A percentile compares a stretch with the other conserved stretches of the same genome.
Evolutionary conservation across 768 basidiomycete genomes (phyloP).

Genomic region (Pleurotus djamor): DNA sequence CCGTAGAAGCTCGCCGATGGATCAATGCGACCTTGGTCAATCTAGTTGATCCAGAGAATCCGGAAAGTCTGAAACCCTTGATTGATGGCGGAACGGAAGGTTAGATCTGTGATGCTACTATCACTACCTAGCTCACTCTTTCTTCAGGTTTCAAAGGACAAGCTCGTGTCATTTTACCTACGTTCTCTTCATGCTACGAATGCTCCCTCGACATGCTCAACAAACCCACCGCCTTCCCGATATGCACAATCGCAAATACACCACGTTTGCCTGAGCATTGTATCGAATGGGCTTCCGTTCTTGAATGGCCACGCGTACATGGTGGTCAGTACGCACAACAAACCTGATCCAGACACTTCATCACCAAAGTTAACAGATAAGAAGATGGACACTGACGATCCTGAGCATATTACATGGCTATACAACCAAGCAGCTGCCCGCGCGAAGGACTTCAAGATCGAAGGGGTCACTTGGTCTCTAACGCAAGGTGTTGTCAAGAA

Average conservation of each 20-base stretch:
- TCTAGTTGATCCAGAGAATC: conserved; percentile 89
- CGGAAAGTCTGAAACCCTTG: conserved; percentile 92
- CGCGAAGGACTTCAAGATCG: conserved; percentile 94
- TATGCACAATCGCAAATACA: conserved; percentile 99
- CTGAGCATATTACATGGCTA: conserved; percentile 95
- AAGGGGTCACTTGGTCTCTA: conserved; percentile 96
- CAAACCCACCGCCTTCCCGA: conserved; percentile 95
- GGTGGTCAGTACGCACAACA: conserved; percentile 53
- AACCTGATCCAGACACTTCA: background rate
- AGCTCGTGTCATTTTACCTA: conserved; percentile 94
- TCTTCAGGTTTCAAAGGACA: conserved; percentile 93
- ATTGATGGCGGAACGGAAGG: conserved; percentile 99
- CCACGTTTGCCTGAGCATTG: conserved; percentile 98
- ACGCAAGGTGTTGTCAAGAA: conserved; percentile 99
- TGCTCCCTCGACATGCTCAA: conserved; percentile 98
- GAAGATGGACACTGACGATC: conserved; percentile 96
- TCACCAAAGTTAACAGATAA: conserved; percentile 57
- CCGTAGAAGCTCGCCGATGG: conserved; percentile 96
- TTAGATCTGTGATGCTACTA: conserved; percentile 21
- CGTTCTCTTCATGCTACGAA: conserved; percentile 95
- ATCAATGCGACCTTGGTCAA: conserved; percentile 98
- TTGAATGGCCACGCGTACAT: conserved; percentile 96
- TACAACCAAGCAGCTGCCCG: conserved; percentile 78
- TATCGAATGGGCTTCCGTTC: conserved; percentile 98
- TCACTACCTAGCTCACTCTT: background rate